Evolutionary conservation across 2,329 filamentous ascomycete species (phyloP).

Genomic region (Paracamarosporium sp.): DNA sequence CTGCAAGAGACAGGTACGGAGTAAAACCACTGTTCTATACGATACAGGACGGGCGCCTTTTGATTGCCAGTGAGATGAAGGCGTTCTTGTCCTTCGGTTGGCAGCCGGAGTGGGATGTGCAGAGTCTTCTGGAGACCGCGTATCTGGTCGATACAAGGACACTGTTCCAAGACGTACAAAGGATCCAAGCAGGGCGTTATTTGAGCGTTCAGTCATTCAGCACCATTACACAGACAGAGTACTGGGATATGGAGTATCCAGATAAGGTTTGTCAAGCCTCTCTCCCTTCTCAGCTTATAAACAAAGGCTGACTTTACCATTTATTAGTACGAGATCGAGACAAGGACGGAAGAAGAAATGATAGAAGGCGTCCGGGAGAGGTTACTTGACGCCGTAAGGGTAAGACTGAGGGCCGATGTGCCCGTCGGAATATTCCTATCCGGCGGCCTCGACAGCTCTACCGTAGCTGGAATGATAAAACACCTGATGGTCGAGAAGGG

Average conservation of each 20-base stretch:
- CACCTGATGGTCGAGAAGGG: conserved; percentile 53
- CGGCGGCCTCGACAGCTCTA: conserved; percentile 65
- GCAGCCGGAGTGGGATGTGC: conserved; percentile 62
- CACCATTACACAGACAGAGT: conserved; percentile 50
- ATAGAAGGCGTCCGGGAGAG: conserved; percentile 57
- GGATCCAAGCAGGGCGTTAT: conserved; percentile 34
- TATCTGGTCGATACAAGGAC: conserved; percentile 57
- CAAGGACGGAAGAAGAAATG: conserved; percentile 58
- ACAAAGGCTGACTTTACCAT: neutral
- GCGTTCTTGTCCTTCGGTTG: conserved; percentile 60
- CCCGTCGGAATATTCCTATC: conserved; percentile 64
- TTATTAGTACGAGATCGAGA: conserved; percentile 42
- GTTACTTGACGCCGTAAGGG: conserved; percentile 59
- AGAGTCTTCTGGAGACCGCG: conserved; percentile 51
- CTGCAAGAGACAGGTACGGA: conserved; percentile 61
- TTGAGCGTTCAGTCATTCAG: conserved; percentile 38
- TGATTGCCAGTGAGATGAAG: conserved; percentile 57
- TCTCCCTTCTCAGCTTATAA: neutral
- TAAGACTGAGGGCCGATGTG: conserved; percentile 64
- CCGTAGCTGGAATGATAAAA: conserved; percentile 63
- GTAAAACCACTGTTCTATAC: conserved; percentile 66
- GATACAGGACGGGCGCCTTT: conserved; percentile 45
- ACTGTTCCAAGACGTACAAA: conserved; percentile 58
- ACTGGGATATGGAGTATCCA: conserved; percentile 62
- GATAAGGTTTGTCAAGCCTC: conserved; percentile 54